Evolutionary conservation across 768 basidiomycete species (phyloP).

Genomic region (Serendipita sp.): DNA sequence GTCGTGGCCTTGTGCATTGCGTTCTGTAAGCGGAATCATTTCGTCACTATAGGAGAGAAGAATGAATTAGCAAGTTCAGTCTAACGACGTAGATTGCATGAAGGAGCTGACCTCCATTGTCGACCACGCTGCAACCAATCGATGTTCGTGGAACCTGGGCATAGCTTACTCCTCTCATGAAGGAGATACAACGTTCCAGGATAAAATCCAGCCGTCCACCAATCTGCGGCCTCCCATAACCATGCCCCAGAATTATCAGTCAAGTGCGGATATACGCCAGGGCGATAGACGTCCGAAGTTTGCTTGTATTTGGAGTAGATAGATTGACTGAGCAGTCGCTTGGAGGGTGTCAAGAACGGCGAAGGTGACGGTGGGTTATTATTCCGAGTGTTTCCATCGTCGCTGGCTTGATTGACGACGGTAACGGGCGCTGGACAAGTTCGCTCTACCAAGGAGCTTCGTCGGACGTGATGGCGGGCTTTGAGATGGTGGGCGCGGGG

Average conservation of each 20-base stretch:
- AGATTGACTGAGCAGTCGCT: background rate
- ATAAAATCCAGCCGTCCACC: slow-evolving; percentile 14
- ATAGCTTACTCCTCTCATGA: slow-evolving; percentile 6
- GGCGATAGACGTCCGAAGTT: background rate
- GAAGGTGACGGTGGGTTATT: too few relatives aligned
- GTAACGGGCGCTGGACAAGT: too few relatives aligned
- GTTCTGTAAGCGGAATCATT: slow-evolving; percentile 32
- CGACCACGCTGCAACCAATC: slow-evolving; percentile 44
- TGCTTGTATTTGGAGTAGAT: background rate
- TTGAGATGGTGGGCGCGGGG: too few relatives aligned
- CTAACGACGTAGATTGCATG: background rate
- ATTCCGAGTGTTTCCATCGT: too few relatives aligned
- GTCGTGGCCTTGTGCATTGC: slow-evolving; percentile 39
- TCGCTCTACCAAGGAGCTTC: too few relatives aligned
- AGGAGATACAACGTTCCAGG: slow-evolving; percentile 12
- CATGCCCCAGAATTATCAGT: background rate
- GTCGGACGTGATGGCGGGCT: too few relatives aligned
- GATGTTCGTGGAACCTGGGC: slow-evolving; percentile 1
- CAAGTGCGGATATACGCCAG: background rate
- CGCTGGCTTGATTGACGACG: too few relatives aligned
- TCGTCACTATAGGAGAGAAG: slow-evolving; percentile 23
- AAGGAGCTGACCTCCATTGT: slow-evolving; percentile 18
- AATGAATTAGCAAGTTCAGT: background rate
- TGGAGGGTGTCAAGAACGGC: background rate
- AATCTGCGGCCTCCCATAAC: background rate